phyloP scores from a whole-genome alignment of 2,329 filamentous ascomycete genomes.

The Fusarium albosuccineum region DNA sequence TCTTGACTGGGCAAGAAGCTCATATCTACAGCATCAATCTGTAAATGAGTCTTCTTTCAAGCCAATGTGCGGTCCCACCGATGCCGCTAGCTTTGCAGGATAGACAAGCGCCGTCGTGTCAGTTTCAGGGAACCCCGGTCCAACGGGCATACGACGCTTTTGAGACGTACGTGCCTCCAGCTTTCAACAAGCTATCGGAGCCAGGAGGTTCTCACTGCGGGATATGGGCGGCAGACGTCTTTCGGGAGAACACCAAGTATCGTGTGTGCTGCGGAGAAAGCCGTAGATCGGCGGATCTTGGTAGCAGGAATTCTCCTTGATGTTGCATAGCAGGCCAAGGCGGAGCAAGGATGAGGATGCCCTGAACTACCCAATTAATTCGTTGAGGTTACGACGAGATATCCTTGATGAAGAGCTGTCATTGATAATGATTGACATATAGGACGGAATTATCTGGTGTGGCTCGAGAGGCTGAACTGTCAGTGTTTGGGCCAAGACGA shows the following conservation, averaged over 20 bases:
- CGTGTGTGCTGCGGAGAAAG: conserved; percentile 7
- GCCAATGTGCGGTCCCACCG: conserved; percentile 10
- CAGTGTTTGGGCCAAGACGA: conserved; percentile 1
- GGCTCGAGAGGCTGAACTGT: background rate
- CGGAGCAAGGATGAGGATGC: conserved; percentile 1
- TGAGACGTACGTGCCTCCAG: background rate
- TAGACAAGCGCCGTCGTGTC: conserved; percentile 35
- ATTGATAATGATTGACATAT: conserved; percentile 10
- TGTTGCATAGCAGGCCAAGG: background rate
- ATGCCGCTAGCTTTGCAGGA: conserved; percentile 31
- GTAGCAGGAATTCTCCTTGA: conserved; percentile 14
- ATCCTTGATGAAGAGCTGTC: conserved; percentile 14
- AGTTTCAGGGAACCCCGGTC: conserved; percentile 41
- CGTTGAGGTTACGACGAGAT: conserved; percentile 7
- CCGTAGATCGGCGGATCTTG: conserved; percentile 4
- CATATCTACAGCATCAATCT: background rate
- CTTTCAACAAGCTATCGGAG: conserved; percentile 5
- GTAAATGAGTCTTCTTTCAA: conserved; percentile 7
- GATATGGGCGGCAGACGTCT: too few relatives aligned
- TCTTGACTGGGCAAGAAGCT: conserved; percentile 8
- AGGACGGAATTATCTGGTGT: conserved; percentile 12
- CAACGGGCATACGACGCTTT: conserved; percentile 25
- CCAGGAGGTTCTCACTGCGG: background rate
- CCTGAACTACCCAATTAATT: conserved; percentile 20
- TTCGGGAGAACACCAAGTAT: background rate